Evolutionary conservation across 192 early-diverging fungal genomes (phyloP).

Genomic region (Linnemannia hyalina): DNA sequence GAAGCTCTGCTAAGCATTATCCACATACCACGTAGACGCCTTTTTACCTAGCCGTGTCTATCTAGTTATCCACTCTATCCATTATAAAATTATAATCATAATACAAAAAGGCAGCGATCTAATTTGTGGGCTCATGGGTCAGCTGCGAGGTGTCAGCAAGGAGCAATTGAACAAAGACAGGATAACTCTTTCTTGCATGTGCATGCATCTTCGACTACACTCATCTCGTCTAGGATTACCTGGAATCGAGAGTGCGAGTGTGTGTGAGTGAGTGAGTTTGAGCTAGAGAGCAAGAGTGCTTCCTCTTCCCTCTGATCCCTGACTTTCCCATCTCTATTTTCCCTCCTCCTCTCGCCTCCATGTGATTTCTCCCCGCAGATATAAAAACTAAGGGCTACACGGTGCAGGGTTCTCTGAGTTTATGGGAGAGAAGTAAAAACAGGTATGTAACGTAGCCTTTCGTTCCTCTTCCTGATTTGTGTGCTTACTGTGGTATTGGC

Average conservation of each 20-base stretch:
- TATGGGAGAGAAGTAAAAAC: neutral
- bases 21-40: neutral
- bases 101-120: neutral
- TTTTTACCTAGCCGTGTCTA: too few relatives aligned
- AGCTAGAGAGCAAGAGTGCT: too few relatives aligned
- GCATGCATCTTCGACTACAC: too few relatives aligned
- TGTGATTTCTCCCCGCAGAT: neutral
- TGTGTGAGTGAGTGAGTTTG: too few relatives aligned
- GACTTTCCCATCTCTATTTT: neutral
- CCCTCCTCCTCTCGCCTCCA: neutral
- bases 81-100: neutral
- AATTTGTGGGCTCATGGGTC: neutral
- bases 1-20: neutral
- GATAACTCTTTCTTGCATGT: too few relatives aligned
- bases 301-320: too few relatives aligned
- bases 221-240: too few relatives aligned
- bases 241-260: too few relatives aligned
- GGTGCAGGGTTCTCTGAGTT: neutral
- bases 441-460: too few relatives aligned
- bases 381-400: neutral
- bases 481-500: neutral
- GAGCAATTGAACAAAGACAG: too few relatives aligned
- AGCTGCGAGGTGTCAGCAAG: neutral
- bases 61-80: neutral
- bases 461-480: too few relatives aligned